Base-by-base conservation (phyloP, 2,329 filamentous ascomycete species). In the Dendryphion nanum region DNA sequence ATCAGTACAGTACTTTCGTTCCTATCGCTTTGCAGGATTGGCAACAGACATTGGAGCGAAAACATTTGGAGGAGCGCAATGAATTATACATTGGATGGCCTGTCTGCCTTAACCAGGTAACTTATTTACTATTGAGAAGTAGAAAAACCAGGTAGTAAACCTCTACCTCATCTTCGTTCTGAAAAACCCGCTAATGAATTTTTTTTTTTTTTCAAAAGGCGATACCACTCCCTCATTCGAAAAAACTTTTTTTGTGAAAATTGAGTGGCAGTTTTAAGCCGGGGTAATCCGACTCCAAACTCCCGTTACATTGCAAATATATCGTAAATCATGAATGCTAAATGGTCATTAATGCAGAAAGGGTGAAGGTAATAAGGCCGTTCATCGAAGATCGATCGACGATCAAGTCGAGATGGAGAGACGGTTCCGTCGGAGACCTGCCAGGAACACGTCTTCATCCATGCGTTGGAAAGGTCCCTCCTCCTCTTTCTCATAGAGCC, bases 401-500 rank as follows among this genome's bases (percentile, higher is more conserved):
- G 30, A 45, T 66, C 44, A 67, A n/a, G 60, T 63, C 15, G 55
- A 57, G 35, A 66, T 64, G 34, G 59, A 66, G 31, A 66, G 53
- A 21, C 59, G 53, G 20, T 57, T 57, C 40, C 59, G 53, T 45
- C 62, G 55, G 26, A 66, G 55, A 7, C 66, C 66, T 24, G 44
- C 44, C 21, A 69, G 47, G 42, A 67, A 69, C n/a, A 66, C 64
- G 29, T 49, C 51, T 35, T 69, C 66, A 13, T 60, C 51, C 18
- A 69, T 59, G 33, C 58, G 57, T 38, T 67, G 62, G 51, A 68
- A 69, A 7, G 57, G 57, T 4, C 62, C 61, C 41, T 72, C 70
- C 35, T 71, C 67, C 30, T 68, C 64, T 39, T 75, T 75, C 38
- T 69, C 72, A 41, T 75, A 76, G 6, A 73, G 60, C 1, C 72